Evolutionary conservation across 306 rosid species (phyloP).

Genomic region (Albizia julibrissin): DNA sequence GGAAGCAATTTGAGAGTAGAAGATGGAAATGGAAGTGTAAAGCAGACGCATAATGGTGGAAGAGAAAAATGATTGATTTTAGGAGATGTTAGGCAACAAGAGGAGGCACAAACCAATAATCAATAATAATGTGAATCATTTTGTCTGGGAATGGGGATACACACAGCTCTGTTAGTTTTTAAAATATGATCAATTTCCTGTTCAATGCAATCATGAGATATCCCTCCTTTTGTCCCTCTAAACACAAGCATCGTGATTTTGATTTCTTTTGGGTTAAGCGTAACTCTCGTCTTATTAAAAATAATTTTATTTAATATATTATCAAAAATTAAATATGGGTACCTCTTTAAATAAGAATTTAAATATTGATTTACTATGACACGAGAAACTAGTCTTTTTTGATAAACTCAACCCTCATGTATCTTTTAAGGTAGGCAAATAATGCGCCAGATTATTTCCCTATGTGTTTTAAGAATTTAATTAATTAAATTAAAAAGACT

Average conservation of each 20-base stretch:
- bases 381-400: accelerated
- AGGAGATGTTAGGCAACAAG: not conserved
- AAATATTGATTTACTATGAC: accelerated
- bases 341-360: accelerated
- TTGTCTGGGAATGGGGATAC: conserved; percentile 16
- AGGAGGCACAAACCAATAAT: not conserved
- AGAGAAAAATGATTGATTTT: not conserved
- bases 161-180: not conserved
- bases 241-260: not conserved
- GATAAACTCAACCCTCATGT: accelerated
- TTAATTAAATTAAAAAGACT: no score
- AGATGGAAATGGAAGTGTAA: not conserved
- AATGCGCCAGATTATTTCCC: no score
- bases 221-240: not conserved
- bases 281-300: accelerated
- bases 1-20: not conserved
- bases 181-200: not conserved
- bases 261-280: no score
- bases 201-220: not conserved
- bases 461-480: no score
- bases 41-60: not conserved
- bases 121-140: not conserved
- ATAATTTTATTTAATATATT: no score
- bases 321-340: accelerated
- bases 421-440: no score